Evolutionary conservation across 148 eudicot genomes (phyloP), one percentile per base, ranked within the genome.

Genomic region (Chenopodium quinoa): DNA sequence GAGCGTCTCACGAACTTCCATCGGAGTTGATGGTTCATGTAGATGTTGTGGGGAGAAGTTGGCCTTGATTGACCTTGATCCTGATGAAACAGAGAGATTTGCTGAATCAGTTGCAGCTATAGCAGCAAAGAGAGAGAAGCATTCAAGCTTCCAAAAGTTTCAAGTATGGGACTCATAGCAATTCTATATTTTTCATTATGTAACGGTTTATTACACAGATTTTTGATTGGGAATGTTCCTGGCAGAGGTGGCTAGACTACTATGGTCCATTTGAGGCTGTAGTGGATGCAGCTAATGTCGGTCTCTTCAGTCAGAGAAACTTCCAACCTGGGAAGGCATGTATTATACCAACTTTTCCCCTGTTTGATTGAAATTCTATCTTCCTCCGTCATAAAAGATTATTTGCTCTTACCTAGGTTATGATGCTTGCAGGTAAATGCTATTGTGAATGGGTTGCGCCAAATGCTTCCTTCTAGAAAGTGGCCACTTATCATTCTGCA

Each of bases 241-340:
- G 86, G 88, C 92, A 95, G 98, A 89, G 89, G 83, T 95, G 98
- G 97, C 90, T 95, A 44, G 93, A 92, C 66, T 89, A 88, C 81
- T 88, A 90, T 84, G 98, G 98, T 76, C 98, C 98, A 60, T 95
- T 90, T 88, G 98, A 95, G 85, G 98, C 95, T 47, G 94, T 95
- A 54, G 91, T 95, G 37, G 98, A 95, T 85, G 97, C 89, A 70
- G 98, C 96, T 79, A 95, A 95, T 84, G 86, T 93, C n/a, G 98
- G 98, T 73, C 92, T 91, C 71, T 85, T 32, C 76, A 87, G 88
- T 82, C 97, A 93, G 64, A 90, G 90, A 84, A 87, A 50, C 40
- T 93, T 93, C 80, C 88, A 82, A 82, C 90, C 95, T 73, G 81
- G 89, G n/a, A 89, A 91, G 95, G 98, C 83, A 91, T 83, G 73